Conservation (phyloP, 2,329 filamentous ascomycete species). For the Teratosphaeria zuluensis region DNA sequence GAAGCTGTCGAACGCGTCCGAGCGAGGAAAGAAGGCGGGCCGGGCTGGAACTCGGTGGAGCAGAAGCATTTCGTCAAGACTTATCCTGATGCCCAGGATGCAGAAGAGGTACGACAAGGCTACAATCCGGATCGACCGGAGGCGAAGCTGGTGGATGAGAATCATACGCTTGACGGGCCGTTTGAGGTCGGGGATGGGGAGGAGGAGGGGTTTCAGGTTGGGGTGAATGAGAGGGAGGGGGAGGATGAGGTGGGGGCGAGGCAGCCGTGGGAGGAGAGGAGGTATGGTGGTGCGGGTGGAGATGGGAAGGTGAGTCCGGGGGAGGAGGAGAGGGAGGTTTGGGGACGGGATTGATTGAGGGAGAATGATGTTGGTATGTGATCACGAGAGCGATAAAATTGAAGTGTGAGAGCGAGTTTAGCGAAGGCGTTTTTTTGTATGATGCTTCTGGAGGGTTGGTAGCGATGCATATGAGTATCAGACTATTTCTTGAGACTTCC, state of each 20-base stretch:
- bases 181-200: constrained; percentile 34
- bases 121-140: constrained; percentile 42
- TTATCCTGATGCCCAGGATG: constrained; percentile 38
- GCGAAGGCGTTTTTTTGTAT: not conserved
- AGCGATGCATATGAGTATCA: too few species aligned
- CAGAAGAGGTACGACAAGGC: constrained; percentile 45
- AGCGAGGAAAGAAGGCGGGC: constrained; percentile 51
- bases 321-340: constrained; percentile 20
- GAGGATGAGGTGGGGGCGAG: constrained; percentile 16
- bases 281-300: constrained; percentile 6
- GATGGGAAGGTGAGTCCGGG: constrained; percentile 8
- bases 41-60: constrained; percentile 49
- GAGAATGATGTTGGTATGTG: not conserved
- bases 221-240: constrained; percentile 5
- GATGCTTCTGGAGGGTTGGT: too few species aligned
- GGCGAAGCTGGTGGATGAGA: constrained; percentile 32
- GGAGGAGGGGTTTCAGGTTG: constrained; percentile 23
- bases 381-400: not conserved
- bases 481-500: too few species aligned
- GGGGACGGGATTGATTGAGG: constrained; percentile 5
- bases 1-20: constrained; percentile 54
- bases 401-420: not conserved
- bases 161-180: constrained; percentile 36
- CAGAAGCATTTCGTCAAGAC: constrained; percentile 46
- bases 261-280: constrained; percentile 25